phyloP scores from a whole-genome alignment of 345 rosid genomes.

The Sonneratia alba region DNA sequence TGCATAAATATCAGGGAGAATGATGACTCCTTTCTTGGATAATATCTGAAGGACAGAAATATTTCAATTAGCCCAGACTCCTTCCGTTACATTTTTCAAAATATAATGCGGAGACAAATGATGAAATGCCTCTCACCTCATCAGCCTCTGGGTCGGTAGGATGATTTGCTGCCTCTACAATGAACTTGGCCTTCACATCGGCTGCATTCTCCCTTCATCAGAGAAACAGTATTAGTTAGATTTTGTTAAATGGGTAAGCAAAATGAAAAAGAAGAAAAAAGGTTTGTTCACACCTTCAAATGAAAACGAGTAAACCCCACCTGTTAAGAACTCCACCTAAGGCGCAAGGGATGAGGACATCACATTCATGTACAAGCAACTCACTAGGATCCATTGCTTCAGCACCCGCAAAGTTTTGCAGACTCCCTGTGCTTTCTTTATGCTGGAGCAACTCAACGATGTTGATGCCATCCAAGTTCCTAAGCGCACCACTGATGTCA shows the following conservation, averaged over 20 bases:
- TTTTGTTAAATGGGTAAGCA: not conserved
- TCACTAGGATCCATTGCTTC: conserved; percentile 57
- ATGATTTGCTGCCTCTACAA: conserved; percentile 95
- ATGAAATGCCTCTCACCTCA: conserved; percentile 38
- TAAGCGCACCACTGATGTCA: conserved; percentile 88
- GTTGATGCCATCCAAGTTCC: conserved; percentile 71
- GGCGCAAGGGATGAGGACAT: conserved; percentile 94
- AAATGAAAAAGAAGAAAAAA: too few relatives aligned
- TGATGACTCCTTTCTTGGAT: conserved; percentile 77
- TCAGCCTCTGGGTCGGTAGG: conserved; percentile 98
- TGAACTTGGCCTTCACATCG: conserved; percentile 88
- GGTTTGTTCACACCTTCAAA: not conserved
- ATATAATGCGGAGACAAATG: not conserved
- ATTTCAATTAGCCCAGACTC: not conserved
- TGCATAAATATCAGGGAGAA: conserved; percentile 98
- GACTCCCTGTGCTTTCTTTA: conserved; percentile 52
- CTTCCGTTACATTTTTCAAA: not conserved
- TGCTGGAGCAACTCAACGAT: conserved; percentile 46
- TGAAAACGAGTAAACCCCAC: conserved; percentile 21
- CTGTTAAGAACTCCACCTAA: conserved; percentile 91
- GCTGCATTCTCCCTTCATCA: conserved; percentile 73
- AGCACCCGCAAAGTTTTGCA: conserved; percentile 61
- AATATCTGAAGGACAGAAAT: conserved; percentile 52
- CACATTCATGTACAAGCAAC: conserved; percentile 81
- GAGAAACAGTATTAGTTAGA: not conserved